Evolutionary conservation across 352 stramenopile genomes (phyloP).

Genomic region (Phytophthora ohioensis): DNA sequence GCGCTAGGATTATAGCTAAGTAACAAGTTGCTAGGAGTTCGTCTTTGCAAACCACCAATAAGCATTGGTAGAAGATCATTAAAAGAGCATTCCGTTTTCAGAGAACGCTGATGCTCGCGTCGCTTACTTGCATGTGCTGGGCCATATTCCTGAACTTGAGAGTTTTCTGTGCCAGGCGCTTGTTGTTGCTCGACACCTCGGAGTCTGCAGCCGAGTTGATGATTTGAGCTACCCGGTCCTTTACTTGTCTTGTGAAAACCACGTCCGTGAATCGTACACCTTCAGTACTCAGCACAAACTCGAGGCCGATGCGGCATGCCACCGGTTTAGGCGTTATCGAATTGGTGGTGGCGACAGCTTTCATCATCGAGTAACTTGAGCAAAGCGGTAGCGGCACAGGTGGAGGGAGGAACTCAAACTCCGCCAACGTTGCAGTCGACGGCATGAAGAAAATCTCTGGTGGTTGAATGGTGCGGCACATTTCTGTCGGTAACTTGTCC

Average conservation of each 20-base stretch:
- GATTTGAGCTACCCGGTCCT: constrained; percentile 1
- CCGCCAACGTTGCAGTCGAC: not conserved
- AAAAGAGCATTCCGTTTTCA: too few species aligned
- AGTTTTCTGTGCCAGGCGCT: not conserved
- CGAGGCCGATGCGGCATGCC: not conserved
- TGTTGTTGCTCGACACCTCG: constrained; percentile 4
- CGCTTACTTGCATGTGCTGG: not conserved
- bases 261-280: constrained; percentile 9
- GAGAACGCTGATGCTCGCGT: not conserved
- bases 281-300: constrained; percentile 4
- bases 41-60: too few species aligned
- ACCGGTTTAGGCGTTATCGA: not conserved
- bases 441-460: constrained; percentile 13
- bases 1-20: too few species aligned
- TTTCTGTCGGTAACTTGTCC: not conserved
- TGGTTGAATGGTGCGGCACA: constrained; percentile 14
- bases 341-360: not conserved
- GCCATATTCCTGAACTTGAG: constrained; percentile 18
- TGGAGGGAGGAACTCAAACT: not conserved
- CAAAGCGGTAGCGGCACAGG: constrained; percentile 4
- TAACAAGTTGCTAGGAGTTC: too few species aligned
- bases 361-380: not conserved
- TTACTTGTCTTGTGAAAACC: constrained; percentile 1
- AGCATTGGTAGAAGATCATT: too few species aligned
- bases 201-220: not conserved